phyloP scores from a whole-genome alignment of 345 rosid genomes.

The Arabis alpina region DNA sequence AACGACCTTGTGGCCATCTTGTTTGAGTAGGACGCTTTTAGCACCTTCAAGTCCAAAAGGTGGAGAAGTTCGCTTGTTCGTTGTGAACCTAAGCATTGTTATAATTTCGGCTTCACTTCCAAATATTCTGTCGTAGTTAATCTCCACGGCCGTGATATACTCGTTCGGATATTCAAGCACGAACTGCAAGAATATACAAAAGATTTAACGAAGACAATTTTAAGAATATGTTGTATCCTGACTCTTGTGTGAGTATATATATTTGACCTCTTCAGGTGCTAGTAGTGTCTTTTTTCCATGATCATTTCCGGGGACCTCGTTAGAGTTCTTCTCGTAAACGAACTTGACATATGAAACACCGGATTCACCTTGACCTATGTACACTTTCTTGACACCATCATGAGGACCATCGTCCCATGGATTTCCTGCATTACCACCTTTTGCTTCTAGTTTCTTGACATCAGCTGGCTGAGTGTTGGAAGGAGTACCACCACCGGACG shows the following conservation, averaged over 20 bases:
- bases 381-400: conserved; percentile 35
- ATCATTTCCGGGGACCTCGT: conserved; percentile 28
- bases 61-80: conserved; percentile 33
- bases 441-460: conserved; percentile 34
- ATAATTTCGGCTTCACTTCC: conserved; percentile 30
- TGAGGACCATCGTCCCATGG: conserved; percentile 41
- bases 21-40: background rate
- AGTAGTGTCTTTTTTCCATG: conserved; percentile 35
- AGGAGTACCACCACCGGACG: conserved; percentile 1
- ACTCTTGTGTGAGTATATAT: background rate
- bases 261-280: conserved; percentile 35
- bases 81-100: conserved; percentile 33
- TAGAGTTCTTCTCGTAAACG: conserved; percentile 29
- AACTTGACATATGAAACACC: conserved; percentile 37
- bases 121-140: conserved; percentile 28
- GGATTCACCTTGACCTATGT: conserved; percentile 31
- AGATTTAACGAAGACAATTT: background rate
- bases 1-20: conserved; percentile 27
- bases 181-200: conserved; percentile 15
- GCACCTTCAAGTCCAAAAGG: conserved; percentile 37
- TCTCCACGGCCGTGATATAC: conserved; percentile 23
- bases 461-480: conserved; percentile 1
- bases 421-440: conserved; percentile 35
- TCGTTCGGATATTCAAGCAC: conserved; percentile 33
- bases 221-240: background rate